Evolutionary conservation across 2,329 filamentous ascomycete genomes (phyloP), one percentile per base, ranked within the genome.

Genomic region (Ophiostoma triangulosporum): DNA sequence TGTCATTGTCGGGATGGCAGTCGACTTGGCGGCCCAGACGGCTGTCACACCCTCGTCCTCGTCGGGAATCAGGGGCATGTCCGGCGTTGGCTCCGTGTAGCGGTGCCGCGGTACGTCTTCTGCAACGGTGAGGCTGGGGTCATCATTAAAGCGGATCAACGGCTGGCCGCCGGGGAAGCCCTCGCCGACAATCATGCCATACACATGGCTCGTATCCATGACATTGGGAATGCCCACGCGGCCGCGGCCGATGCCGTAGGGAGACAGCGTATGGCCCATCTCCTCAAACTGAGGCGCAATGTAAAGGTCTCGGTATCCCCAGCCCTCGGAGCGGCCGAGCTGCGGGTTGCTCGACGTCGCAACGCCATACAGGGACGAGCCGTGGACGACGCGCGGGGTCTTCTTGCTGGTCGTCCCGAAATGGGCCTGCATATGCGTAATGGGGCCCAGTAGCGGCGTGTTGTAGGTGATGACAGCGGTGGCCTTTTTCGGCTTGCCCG

Each of bases 11-110:
- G 86, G 81, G 29, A 95, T 76, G 4, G 78, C 73, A 8, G 79
- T 70, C 1, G 88, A 86, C 64, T 95, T 97, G 33, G 90, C 88
- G 58, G 96, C 83, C 91, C 91, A 97, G 3, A 95, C 81, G 38
- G 83, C 81, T 59, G 81, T 87, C 17, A 93, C 76, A 2, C 84
- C 80, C 57, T 93, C 86, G 0, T 73, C 76, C 51, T 83, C 73
- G 56, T 81, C 76, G 2, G 83, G 81, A 17, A 95, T 76, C 51
- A 80, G 80, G 2, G 90, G 90, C 27, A 96, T 86, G 38, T 89
- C 89, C 26, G 79, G 71, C 57, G 81, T 74, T 6, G 80, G 81
- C 51, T 81, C 75, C 12, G 80, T 75, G 17, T 81, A 70, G 20
- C 77, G 75, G 17, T 75, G 74, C 6, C 51, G 40, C 7, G 82